Percentiles rank a stretch among this genome's conserved stretches.
phyloP scores from a whole-genome alignment of 176 grass and related monocot species.

The Oryza nivara region DNA sequence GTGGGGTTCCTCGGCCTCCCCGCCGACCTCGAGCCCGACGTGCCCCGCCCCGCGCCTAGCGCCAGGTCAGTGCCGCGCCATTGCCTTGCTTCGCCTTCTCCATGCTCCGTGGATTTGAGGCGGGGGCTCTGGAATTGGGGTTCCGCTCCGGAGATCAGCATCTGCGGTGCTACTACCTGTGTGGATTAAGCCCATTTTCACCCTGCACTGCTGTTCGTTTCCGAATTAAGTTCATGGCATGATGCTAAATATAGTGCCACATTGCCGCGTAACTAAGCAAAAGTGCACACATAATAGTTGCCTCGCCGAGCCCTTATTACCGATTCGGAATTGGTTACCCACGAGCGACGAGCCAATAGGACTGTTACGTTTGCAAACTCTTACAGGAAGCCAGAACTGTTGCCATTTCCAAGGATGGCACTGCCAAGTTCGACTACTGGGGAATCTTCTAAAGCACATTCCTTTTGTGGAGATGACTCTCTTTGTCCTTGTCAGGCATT shows the following conservation, averaged over 20 bases:
- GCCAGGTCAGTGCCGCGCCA: slow-evolving; percentile 59
- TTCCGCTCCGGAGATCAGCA: not conserved
- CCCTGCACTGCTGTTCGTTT: not conserved
- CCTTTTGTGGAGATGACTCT: not conserved
- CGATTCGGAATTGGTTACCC: not conserved
- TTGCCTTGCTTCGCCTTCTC: not conserved
- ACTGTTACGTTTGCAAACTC: not conserved
- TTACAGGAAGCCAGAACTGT: not conserved
- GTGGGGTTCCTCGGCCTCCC: slow-evolving; percentile 97
- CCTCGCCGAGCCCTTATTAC: not conserved
- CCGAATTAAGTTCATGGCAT: not conserved
- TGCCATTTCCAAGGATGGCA: slow-evolving; percentile 25
- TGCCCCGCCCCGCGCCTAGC: slow-evolving; percentile 72
- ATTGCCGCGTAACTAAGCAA: slow-evolving; percentile 8
- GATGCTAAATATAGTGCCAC: not conserved
- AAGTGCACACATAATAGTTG: not conserved
- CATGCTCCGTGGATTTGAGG: not conserved
- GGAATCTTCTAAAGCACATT: slow-evolving; percentile 31
- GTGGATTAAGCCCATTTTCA: slow-evolving; percentile 14
- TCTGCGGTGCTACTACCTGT: not conserved
- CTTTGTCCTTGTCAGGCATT: slow-evolving; percentile 41
- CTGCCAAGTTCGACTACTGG: slow-evolving; percentile 2
- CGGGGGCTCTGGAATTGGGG: not conserved
- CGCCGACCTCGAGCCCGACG: slow-evolving; percentile 80
- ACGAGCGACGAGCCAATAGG: not conserved